These are phyloP conservation scores for Meyerozyma elateridarum DNA, from an alignment of 1,139 yeast genomes.

Conservation along the genomic window DNA sequence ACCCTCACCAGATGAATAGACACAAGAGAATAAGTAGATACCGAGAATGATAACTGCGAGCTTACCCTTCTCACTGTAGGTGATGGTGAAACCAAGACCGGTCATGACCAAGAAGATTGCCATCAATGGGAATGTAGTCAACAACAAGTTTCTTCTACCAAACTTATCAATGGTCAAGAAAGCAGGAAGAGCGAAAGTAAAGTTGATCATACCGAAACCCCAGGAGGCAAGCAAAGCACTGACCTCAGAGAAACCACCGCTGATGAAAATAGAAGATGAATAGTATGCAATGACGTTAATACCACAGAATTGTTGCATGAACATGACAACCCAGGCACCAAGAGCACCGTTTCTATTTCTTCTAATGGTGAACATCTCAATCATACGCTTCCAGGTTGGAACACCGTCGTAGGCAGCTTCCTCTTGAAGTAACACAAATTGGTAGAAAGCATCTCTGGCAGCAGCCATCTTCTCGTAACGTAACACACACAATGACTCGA, in stretches of 20 bases:
- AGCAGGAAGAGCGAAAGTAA: conserved; percentile 80
- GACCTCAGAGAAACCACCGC: conserved; percentile 59
- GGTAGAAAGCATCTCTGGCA: conserved; percentile 26
- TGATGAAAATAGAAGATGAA: conserved; percentile 66
- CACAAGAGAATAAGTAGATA: conserved; percentile 66
- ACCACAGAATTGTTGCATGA: conserved; percentile 92
- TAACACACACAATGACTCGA: conserved; percentile 16
- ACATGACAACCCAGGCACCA: conserved; percentile 80
- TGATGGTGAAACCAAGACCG: conserved; percentile 73
- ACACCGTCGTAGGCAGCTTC: conserved; percentile 51
- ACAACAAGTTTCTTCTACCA: conserved; percentile 69
- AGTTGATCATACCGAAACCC: conserved; percentile 83
- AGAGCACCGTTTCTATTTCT: conserved; percentile 80
- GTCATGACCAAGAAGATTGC: conserved; percentile 61
- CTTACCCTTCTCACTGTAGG: conserved; percentile 42
- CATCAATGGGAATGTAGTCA: conserved; percentile 75
- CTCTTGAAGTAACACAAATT: conserved; percentile 44
- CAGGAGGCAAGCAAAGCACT: conserved; percentile 72
- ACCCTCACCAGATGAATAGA: conserved; percentile 84
- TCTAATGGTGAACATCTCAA: conserved; percentile 60
- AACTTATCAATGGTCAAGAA: conserved; percentile 74
- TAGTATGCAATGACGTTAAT: conserved; percentile 84
- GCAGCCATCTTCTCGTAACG: conserved; percentile 20
- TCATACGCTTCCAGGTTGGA: conserved; percentile 49
- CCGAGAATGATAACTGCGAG: conserved; percentile 66